Conservation (phyloP, 495 filamentous ascomycete species). For the Penicillium taxi region DNA sequence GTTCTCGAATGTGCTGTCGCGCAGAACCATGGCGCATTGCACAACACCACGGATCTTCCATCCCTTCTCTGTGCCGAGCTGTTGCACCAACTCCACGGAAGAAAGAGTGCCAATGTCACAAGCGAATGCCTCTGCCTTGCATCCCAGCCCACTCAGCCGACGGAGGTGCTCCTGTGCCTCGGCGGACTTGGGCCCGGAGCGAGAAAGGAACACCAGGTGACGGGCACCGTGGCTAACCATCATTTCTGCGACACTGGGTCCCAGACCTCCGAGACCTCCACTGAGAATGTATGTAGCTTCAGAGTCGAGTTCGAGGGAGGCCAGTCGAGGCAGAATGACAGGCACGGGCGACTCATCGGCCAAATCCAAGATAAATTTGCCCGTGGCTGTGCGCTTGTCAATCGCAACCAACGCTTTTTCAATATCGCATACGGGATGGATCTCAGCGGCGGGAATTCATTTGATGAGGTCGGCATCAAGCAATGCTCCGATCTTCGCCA, state of each 20-base stretch:
- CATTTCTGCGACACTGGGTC: neutral
- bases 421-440: no score
- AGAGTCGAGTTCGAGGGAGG: neutral
- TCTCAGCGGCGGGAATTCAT: no score
- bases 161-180: neutral
- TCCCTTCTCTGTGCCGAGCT: neutral
- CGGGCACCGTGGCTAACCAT: conserved; percentile 1
- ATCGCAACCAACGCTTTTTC: no score
- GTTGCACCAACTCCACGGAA: neutral
- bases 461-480: no score
- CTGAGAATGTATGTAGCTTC: conserved; percentile 1
- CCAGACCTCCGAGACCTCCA: conserved; percentile 4
- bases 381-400: no score
- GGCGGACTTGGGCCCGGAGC: neutral
- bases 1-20: conserved; percentile 16
- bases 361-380: no score
- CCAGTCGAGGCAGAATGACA: no score
- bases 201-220: neutral
- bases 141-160: no score
- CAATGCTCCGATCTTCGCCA: no score
- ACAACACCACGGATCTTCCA: conserved; percentile 2
- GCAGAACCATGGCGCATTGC: conserved; percentile 3
- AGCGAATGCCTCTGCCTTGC: no score
- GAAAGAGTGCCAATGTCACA: no score
- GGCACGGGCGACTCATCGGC: no score